Base-by-base conservation (phyloP, 441 rosid species). In the Populus hybrid region DNA sequence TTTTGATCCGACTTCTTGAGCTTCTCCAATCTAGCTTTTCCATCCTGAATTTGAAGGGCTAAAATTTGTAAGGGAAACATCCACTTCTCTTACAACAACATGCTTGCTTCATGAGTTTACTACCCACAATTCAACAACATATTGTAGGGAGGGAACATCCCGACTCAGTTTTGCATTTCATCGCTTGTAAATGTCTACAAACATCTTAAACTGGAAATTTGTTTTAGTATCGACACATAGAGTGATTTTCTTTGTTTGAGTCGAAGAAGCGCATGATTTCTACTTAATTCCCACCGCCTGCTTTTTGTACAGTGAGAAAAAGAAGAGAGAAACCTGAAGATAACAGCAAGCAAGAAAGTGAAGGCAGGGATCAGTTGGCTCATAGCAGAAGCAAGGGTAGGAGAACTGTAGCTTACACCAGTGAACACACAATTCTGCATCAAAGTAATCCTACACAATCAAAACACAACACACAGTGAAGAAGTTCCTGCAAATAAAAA, bases 321-420 rank as follows among this genome's bases (percentile, higher is more conserved):
- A 63, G 30, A 12, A 36, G 59, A 38, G 64, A 70, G 68, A 67
- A 78, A 87, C 88, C 88, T 84, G 85, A 84, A 87, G 79, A 81
- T 75, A 46, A 83, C 83, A 69, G 90, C 88, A 24, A 85, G 84
- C 77, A 83, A 63, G 76, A 87, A 87, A 70, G 87, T 87, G 73
- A 84, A 83, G 66, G 86, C 86, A 34, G 88, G 88, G 36, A 81
- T 24, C 32, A 85, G 50, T 72, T 85, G 86, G 79, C 35, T 42
- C 30, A 83, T 72, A 64, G 87, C 85, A 72, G 87, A 84, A 67
- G 65, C 87, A 76, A 87, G 87, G 3, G 86, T 79, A 11, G 87
- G 88, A 73, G 88, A 84, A 75, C 86, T 81, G 76, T 79, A 84
- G 82, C 65, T 80, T 32, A 87, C 42, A 57, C 87, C 88, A 66